Conservation (phyloP, 306 rosid genomes). For the Canavalia gladiata region DNA sequence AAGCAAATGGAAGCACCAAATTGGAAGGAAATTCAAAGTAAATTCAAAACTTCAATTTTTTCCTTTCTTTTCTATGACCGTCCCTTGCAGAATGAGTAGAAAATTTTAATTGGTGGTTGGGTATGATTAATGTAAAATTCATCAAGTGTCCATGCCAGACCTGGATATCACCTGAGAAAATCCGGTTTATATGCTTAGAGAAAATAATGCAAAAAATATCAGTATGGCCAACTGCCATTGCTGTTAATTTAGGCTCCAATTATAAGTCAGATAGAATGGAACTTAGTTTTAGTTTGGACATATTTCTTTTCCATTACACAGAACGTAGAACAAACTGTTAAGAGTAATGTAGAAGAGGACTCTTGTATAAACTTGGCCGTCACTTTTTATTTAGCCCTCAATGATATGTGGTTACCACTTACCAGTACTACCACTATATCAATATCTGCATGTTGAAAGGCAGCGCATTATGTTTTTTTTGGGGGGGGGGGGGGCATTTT, state of each 20-base stretch:
- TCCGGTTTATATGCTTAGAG: background rate
- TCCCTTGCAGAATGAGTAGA: constrained; percentile 11
- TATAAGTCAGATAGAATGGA: background rate
- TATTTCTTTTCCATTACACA: background rate
- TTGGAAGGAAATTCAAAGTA: constrained; percentile 86
- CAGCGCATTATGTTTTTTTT: too few relatives aligned
- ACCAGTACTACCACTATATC: too few relatives aligned
- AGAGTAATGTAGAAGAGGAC: background rate
- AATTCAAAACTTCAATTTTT: constrained; percentile 30
- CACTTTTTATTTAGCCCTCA: background rate
- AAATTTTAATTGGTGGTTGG: constrained; percentile 18
- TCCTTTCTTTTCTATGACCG: constrained; percentile 1
- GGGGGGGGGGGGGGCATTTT: too few relatives aligned
- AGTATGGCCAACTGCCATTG: background rate
- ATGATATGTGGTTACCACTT: background rate
- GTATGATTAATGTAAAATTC: constrained; percentile 1
- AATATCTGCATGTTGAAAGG: too few relatives aligned
- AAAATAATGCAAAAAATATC: background rate
- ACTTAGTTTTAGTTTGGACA: background rate
- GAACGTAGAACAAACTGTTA: background rate
- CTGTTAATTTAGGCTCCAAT: background rate
- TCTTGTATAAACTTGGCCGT: background rate
- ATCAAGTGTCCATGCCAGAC: constrained; percentile 4
- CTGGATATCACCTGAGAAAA: background rate
- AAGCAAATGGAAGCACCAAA: constrained; percentile 68